Evolutionary conservation across 805 yeast genomes (phyloP).

Genomic region (Ogataea minuta): DNA sequence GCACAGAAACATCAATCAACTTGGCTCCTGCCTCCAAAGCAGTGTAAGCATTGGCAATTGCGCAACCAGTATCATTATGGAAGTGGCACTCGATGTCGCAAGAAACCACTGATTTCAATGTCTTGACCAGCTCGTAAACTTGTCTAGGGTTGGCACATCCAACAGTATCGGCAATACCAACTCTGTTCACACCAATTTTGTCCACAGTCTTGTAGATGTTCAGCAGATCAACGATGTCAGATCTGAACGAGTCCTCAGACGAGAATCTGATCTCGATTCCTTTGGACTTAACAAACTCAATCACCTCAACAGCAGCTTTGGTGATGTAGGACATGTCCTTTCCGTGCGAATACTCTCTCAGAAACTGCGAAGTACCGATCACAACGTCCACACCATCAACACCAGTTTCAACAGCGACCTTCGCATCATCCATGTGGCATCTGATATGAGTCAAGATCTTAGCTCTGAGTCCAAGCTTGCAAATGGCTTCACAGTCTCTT

Average conservation of each 20-base stretch:
- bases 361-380: slow-evolving; percentile 57
- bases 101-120: slow-evolving; percentile 53
- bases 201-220: slow-evolving; percentile 60
- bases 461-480: slow-evolving; percentile 52
- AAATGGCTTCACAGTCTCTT: slow-evolving; percentile 56
- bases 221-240: slow-evolving; percentile 57
- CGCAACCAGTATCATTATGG: slow-evolving; percentile 65
- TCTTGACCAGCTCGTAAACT: slow-evolving; percentile 57
- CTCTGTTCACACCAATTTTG: slow-evolving; percentile 60
- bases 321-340: slow-evolving; percentile 61
- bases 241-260: slow-evolving; percentile 60
- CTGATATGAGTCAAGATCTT: slow-evolving; percentile 58
- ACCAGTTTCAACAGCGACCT: slow-evolving; percentile 60
- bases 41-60: slow-evolving; percentile 61
- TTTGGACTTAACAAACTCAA: slow-evolving; percentile 58
- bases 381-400: slow-evolving; percentile 63
- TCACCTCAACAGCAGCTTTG: slow-evolving; percentile 55
- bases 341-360: slow-evolving; percentile 58
- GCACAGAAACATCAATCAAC: slow-evolving; percentile 55
- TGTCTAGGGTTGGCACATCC: slow-evolving; percentile 66
- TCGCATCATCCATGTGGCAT: slow-evolving; percentile 62
- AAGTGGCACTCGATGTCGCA: slow-evolving; percentile 63
- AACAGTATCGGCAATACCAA: slow-evolving; percentile 63
- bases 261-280: slow-evolving; percentile 58
- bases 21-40: slow-evolving; percentile 64